Percentiles rank a stretch among this genome's conserved stretches.
Evolutionary conservation across 345 rosid species (phyloP).

Genomic region (Eucalyptus dawsonii): DNA sequence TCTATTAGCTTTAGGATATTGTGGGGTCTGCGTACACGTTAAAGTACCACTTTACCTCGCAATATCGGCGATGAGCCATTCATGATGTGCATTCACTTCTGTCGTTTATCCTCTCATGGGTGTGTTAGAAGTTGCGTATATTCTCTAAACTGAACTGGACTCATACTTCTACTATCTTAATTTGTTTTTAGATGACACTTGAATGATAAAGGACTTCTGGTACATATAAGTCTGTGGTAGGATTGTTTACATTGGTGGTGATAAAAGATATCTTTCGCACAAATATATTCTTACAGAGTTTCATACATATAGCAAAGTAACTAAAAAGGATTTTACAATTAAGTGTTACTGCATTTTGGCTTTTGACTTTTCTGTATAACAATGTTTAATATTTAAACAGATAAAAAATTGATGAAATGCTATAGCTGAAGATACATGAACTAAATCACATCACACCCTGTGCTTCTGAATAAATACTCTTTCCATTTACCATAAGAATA

Average conservation of each 20-base stretch:
- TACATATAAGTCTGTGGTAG: background rate
- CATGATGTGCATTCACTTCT: background rate
- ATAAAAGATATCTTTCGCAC: background rate
- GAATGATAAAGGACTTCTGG: background rate
- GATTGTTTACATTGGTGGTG: background rate
- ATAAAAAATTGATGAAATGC: background rate
- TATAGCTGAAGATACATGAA: background rate
- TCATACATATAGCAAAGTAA: background rate
- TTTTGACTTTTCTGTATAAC: background rate
- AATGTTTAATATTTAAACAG: background rate
- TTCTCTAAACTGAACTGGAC: background rate
- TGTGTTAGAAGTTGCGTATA: background rate
- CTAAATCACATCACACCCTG: background rate
- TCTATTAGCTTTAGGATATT: background rate
- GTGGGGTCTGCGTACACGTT: background rate
- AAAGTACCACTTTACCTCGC: background rate
- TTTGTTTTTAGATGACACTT: background rate
- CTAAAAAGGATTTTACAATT: background rate
- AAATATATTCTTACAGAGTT: background rate
- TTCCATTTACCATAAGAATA: background rate
- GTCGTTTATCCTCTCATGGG: background rate
- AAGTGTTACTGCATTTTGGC: background rate
- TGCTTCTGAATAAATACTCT: background rate
- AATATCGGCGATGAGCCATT: background rate
- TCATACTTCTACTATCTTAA: background rate